Percentiles rank a stretch among this genome's conserved stretches.
phyloP scores from a whole-genome alignment of 495 filamentous ascomycete species.

The Tuber calosporum region DNA sequence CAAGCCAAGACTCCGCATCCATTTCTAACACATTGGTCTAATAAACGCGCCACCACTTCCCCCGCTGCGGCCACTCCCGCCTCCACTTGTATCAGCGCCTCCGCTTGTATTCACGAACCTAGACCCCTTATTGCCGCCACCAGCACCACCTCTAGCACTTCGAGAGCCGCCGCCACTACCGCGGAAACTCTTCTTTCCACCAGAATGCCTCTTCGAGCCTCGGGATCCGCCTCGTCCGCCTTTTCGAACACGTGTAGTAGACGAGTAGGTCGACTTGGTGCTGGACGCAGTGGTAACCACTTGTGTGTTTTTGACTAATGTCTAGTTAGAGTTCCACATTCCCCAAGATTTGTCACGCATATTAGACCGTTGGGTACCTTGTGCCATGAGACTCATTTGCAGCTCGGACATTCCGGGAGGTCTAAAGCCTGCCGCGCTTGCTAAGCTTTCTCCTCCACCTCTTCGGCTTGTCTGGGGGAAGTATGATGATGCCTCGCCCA shows the following conservation, averaged over 20 bases:
- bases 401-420: conserved; percentile 29
- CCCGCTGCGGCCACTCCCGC: not conserved
- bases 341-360: not conserved
- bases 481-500: not conserved
- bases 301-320: conserved; percentile 3
- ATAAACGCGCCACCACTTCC: conserved; percentile 13
- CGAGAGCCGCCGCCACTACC: conserved; percentile 7
- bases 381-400: conserved; percentile 18
- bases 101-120: not conserved
- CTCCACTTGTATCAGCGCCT: not conserved
- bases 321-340: not conserved
- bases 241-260: conserved; percentile 21
- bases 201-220: conserved; percentile 9
- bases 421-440: conserved; percentile 16
- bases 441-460: conserved; percentile 17
- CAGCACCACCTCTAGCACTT: conserved; percentile 10
- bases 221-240: conserved; percentile 10
- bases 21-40: conserved; percentile 23
- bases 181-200: conserved; percentile 19
- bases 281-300: not conserved
- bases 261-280: conserved; percentile 11
- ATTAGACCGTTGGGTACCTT: not conserved
- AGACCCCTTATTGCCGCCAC: not conserved
- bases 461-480: not conserved
- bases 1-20: not conserved